phyloP scores from a whole-genome alignment of 441 rosid genomes.

The Gossypium aridum region DNA sequence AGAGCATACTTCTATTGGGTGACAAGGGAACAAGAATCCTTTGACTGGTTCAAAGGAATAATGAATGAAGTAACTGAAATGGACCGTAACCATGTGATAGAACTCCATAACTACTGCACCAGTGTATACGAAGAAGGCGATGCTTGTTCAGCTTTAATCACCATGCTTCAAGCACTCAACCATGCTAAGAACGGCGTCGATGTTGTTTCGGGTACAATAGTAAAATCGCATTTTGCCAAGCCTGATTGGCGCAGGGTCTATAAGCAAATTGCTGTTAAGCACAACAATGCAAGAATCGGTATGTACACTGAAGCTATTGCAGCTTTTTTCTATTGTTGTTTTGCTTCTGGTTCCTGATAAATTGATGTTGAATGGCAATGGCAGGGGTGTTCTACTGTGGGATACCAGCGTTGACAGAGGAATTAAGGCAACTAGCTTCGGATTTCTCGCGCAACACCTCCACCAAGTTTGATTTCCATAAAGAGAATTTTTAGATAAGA shows the following conservation, averaged over 20 bases:
- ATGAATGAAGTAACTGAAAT: constrained; percentile 58
- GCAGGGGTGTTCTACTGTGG: constrained; percentile 78
- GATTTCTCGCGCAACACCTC: constrained; percentile 57
- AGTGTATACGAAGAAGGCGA: constrained; percentile 81
- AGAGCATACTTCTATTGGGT: constrained; percentile 75
- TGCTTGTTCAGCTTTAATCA: constrained; percentile 58
- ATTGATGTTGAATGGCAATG: not conserved
- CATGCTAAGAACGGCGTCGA: constrained; percentile 65
- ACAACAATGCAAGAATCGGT: constrained; percentile 48
- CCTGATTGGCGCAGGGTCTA: constrained; percentile 61
- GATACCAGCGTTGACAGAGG: constrained; percentile 45
- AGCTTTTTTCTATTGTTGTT: not conserved
- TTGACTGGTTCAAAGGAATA: constrained; percentile 69
- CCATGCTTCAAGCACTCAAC: constrained; percentile 60
- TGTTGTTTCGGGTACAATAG: constrained; percentile 62
- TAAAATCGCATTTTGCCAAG: constrained; percentile 60
- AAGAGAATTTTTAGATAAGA: constrained; percentile 45
- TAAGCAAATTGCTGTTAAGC: constrained; percentile 44
- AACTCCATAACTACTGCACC: constrained; percentile 65
- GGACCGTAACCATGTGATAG: constrained; percentile 51
- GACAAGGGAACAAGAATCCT: constrained; percentile 69
- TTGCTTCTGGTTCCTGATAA: not conserved
- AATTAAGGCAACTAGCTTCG: constrained; percentile 33
- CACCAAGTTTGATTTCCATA: constrained; percentile 63
- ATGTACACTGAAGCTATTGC: constrained; percentile 11